These are phyloP conservation scores for Termitomyces sp. DNA, from an alignment of 768 basidiomycete species.

Conservation along the genomic window DNA sequence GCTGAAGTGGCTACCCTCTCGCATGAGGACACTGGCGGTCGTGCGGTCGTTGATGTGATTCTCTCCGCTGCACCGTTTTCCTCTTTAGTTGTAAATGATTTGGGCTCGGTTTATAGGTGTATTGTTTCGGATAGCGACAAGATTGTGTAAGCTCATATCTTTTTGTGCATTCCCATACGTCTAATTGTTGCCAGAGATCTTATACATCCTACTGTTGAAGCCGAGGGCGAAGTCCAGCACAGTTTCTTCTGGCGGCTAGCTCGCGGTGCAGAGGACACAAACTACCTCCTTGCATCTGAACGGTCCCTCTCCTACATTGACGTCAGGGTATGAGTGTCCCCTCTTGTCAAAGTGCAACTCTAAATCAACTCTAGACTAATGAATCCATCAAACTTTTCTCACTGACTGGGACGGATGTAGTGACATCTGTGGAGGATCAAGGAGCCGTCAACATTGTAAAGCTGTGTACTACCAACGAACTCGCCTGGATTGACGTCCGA, in stretches of 20 bases:
- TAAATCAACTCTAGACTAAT: slow-evolving; percentile 21
- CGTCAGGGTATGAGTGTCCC: slow-evolving; percentile 39
- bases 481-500: slow-evolving; percentile 70
- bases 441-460: slow-evolving; percentile 39
- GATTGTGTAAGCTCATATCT: slow-evolving; percentile 31
- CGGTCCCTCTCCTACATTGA: slow-evolving; percentile 42
- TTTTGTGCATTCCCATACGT: too few species aligned
- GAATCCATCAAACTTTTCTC: slow-evolving; percentile 27
- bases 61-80: slow-evolving; percentile 26
- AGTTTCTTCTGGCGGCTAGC: slow-evolving; percentile 52
- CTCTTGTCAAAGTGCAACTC: neutral
- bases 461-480: slow-evolving; percentile 52
- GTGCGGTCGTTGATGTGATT: slow-evolving; percentile 42
- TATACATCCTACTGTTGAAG: slow-evolving; percentile 5
- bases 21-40: slow-evolving; percentile 33
- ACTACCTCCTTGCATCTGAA: slow-evolving; percentile 44
- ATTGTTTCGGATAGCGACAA: slow-evolving; percentile 28
- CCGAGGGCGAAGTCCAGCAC: slow-evolving; percentile 1
- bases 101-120: slow-evolving; percentile 46
- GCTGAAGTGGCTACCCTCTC: slow-evolving; percentile 31
- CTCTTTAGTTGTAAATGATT: slow-evolving; percentile 40
- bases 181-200: slow-evolving; percentile 1
- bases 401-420: slow-evolving; percentile 25
- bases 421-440: slow-evolving; percentile 51
- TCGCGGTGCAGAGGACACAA: slow-evolving; percentile 23